phyloP scores from a whole-genome alignment of 306 rosid genomes.

The Dalbergia cultrata region DNA sequence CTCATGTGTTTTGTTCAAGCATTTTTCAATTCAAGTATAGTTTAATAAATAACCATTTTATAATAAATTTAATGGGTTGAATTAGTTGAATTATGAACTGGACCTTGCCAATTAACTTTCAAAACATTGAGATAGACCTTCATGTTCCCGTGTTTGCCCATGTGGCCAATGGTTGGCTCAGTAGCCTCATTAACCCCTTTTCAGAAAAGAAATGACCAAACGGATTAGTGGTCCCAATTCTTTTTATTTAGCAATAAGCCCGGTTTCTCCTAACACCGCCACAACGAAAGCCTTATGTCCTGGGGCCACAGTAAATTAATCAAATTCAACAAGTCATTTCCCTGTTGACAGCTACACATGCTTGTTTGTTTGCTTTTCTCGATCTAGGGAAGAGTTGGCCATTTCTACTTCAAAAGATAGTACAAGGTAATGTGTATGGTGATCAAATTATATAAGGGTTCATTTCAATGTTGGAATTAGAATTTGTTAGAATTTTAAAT shows the following conservation, averaged over 20 bases:
- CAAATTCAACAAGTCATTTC: not conserved
- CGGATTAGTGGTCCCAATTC: slow-evolving; percentile 9
- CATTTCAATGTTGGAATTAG: no score
- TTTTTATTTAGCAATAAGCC: not conserved
- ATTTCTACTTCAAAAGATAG: not conserved
- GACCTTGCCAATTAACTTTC: no score
- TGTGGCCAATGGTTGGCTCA: not conserved
- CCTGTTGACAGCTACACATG: not conserved
- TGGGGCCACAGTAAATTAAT: not conserved
- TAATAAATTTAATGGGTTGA: not conserved
- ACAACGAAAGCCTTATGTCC: not conserved
- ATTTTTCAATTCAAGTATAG: no score
- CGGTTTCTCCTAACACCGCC: not conserved
- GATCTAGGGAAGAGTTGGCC: not conserved
- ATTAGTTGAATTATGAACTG: not conserved
- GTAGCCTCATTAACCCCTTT: not conserved
- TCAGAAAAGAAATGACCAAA: not conserved
- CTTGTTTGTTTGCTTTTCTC: not conserved
- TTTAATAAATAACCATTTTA: not conserved
- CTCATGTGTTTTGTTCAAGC: no score
- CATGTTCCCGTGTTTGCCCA: not conserved
- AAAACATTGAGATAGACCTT: not conserved
- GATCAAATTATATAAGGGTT: not conserved
- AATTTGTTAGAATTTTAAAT: no score
- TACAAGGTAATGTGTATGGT: not conserved